Conservation (phyloP, 2,329 filamentous ascomycete species). For the Didymella arachidicola region DNA sequence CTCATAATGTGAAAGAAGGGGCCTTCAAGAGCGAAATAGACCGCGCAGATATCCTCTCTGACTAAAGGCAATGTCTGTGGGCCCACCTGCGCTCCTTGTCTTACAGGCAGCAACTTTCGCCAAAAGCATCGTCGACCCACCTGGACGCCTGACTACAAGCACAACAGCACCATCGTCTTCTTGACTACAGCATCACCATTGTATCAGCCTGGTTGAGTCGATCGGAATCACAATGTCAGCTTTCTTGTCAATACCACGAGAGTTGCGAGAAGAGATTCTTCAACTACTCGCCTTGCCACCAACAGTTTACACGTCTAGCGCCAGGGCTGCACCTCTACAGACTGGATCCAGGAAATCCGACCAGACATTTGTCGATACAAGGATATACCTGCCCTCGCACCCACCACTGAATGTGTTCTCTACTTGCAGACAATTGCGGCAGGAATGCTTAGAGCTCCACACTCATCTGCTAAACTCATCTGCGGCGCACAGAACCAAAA, state of each 20-base stretch:
- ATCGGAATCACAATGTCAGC: slow-evolving; percentile 8
- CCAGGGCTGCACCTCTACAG: slow-evolving; percentile 22
- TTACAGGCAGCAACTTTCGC: slow-evolving; percentile 20
- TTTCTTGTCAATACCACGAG: slow-evolving; percentile 36
- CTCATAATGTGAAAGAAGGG: background rate
- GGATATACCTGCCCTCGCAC: slow-evolving; percentile 37
- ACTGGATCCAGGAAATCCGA: slow-evolving; percentile 5
- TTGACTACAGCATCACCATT: background rate
- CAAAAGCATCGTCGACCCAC: background rate
- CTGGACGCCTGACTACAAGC: background rate
- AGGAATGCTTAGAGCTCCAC: slow-evolving; percentile 35
- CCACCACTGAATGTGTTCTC: slow-evolving; percentile 32
- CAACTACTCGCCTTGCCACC: slow-evolving; percentile 28
- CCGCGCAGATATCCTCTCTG: background rate
- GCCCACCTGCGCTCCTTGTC: background rate
- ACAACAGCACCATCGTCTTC: background rate
- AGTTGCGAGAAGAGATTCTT: slow-evolving; percentile 41
- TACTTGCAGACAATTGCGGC: slow-evolving; percentile 38
- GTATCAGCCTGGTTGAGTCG: background rate
- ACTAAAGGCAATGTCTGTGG: background rate
- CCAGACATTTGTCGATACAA: slow-evolving; percentile 36
- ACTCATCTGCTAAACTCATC: slow-evolving; percentile 23
- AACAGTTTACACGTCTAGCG: slow-evolving; percentile 37
- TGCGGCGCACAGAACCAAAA: background rate
- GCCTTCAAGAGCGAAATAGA: background rate